phyloP scores from a whole-genome alignment of 768 basidiomycete genomes.

The Boletales sp. region DNA sequence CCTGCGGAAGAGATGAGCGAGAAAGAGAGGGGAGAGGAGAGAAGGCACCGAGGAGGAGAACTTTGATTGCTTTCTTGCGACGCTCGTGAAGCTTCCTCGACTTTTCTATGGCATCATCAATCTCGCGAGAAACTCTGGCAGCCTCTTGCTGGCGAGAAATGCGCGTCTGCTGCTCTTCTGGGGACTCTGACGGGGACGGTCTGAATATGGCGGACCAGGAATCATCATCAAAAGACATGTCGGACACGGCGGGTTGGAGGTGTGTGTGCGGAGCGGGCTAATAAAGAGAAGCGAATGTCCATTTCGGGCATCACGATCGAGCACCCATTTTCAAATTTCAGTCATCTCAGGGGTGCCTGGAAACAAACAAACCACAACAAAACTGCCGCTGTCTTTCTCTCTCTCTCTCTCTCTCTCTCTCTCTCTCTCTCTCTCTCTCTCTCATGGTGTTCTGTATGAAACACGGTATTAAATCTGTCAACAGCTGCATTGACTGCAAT shows the following conservation, averaged over 20 bases:
- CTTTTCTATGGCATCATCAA: conserved; percentile 29
- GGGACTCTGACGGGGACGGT: conserved; percentile 14
- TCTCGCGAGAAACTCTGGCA: conserved; percentile 18
- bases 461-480: no score
- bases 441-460: no score
- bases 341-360: no score
- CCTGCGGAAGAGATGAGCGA: conserved; percentile 8
- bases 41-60: conserved; percentile 24
- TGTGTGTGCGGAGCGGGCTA: not conserved
- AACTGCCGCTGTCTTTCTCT: no score
- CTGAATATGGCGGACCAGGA: conserved; percentile 23
- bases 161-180: not conserved
- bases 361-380: no score
- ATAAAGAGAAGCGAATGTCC: not conserved
- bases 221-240: conserved; percentile 3
- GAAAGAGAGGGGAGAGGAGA: rapidly evolving
- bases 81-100: conserved; percentile 18
- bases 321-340: no score
- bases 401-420: no score
- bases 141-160: conserved; percentile 24
- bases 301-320: no score
- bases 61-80: conserved; percentile 27
- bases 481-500: no score
- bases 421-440: no score
- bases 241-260: not conserved